These are phyloP conservation scores for Lophiostoma macrostomum DNA, from an alignment of 495 filamentous ascomycete species.

Conservation along the genomic window DNA sequence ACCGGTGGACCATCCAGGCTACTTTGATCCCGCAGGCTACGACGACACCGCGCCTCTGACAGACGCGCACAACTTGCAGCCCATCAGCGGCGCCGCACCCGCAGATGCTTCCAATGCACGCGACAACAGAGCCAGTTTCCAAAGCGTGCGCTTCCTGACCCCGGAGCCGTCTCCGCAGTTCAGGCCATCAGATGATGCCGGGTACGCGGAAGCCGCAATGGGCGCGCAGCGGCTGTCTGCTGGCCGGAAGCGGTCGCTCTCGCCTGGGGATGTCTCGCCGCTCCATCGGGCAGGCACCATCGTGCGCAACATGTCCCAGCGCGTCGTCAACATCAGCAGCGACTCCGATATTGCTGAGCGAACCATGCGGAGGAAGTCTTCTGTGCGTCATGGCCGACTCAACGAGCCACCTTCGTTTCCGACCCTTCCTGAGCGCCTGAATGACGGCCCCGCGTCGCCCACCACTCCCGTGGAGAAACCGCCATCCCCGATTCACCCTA, in stretches of 20 bases:
- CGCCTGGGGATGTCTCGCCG: slow-evolving; percentile 64
- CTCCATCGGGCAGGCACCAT: slow-evolving; percentile 81
- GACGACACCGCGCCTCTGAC: slow-evolving; percentile 55
- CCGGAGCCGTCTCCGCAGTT: slow-evolving; percentile 43
- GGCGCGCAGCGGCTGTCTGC: slow-evolving; percentile 39
- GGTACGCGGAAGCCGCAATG: slow-evolving; percentile 52
- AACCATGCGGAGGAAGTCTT: slow-evolving; percentile 65
- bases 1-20: slow-evolving; percentile 56
- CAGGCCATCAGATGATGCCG: slow-evolving; percentile 62
- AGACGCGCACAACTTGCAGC: slow-evolving; percentile 36
- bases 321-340: slow-evolving; percentile 95
- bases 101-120: slow-evolving; percentile 48
- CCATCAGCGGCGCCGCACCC: slow-evolving; percentile 31
- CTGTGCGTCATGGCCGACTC: slow-evolving; percentile 50
- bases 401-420: slow-evolving; percentile 59
- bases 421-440: slow-evolving; percentile 51
- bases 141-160: slow-evolving; percentile 51
- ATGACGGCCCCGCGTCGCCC: slow-evolving; percentile 53
- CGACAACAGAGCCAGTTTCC: slow-evolving; percentile 59
- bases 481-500: slow-evolving; percentile 17
- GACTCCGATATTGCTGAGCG: slow-evolving; percentile 77
- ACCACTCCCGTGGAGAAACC: slow-evolving; percentile 48
- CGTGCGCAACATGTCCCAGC: slow-evolving; percentile 93
- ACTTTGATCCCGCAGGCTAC: slow-evolving; percentile 52
- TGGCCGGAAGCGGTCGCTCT: slow-evolving; percentile 58